These are phyloP conservation scores for Sugiyamaella sp. DNA, from an alignment of 1,139 yeast species.

Conservation along the genomic window DNA sequence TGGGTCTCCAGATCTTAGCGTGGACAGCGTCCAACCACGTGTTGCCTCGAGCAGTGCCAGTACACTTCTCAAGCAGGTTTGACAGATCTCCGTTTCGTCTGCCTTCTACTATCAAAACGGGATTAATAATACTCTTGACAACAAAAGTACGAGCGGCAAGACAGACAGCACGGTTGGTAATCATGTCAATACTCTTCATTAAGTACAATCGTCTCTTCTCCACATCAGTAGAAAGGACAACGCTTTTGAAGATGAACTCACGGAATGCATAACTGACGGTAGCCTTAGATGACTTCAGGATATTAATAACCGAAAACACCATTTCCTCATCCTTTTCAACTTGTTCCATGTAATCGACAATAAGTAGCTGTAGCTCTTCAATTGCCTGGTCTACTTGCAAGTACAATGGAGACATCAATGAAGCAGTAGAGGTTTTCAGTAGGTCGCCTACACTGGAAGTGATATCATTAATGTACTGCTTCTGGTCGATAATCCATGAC, in stretches of 20 bases:
- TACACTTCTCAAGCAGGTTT: constrained; percentile 48
- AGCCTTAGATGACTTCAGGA: constrained; percentile 47
- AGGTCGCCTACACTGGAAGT: constrained; percentile 50
- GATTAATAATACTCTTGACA: constrained; percentile 64
- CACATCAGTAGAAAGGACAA: constrained; percentile 57
- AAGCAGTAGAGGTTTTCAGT: constrained; percentile 49
- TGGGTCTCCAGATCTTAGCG: constrained; percentile 71
- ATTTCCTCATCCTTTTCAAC: constrained; percentile 44
- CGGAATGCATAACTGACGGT: constrained; percentile 55
- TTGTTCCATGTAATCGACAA: constrained; percentile 52
- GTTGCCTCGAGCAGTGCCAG: constrained; percentile 35
- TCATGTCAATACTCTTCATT: constrained; percentile 54
- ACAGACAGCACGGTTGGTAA: constrained; percentile 34
- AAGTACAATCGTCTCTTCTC: constrained; percentile 56
- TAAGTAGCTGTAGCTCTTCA: constrained; percentile 57
- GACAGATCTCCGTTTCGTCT: constrained; percentile 53
- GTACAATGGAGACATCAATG: constrained; percentile 62
- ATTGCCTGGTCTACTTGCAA: constrained; percentile 77
- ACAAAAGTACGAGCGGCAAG: constrained; percentile 64
- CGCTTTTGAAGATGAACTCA: constrained; percentile 57
- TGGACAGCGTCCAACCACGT: constrained; percentile 69
- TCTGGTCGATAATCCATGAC: constrained; percentile 65
- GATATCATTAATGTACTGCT: constrained; percentile 52
- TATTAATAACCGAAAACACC: constrained; percentile 55
- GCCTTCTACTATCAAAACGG: constrained; percentile 68